Evolutionary conservation across 352 stramenopile genomes (phyloP).

Genomic region (Hyaloperonospora brassicae): DNA sequence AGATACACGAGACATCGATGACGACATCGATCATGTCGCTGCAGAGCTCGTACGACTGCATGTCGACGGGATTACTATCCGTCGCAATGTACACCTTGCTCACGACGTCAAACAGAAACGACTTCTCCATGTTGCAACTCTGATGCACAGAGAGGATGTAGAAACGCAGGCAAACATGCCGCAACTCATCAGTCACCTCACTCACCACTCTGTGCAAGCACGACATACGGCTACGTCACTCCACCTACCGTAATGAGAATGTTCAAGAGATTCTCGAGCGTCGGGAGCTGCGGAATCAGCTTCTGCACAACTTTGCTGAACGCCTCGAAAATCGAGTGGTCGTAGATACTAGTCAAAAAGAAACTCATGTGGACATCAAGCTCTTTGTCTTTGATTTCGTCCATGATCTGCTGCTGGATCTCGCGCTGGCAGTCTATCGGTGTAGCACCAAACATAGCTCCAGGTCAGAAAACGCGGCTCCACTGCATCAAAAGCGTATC

Average conservation of each 20-base stretch:
- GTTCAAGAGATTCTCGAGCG: constrained; percentile 97
- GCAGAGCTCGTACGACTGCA: constrained; percentile 96
- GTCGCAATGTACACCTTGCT: constrained; percentile 98
- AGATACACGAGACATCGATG: constrained; percentile 99
- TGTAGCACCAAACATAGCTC: neutral
- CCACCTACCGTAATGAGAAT: constrained; percentile 86
- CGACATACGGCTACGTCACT: neutral
- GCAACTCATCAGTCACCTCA: neutral
- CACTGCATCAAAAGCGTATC: neutral
- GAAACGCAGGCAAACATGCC: constrained; percentile 11
- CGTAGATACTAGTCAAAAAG: constrained; percentile 87
- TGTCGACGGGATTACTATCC: constrained; percentile 97
- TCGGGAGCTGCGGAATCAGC: constrained; percentile 94
- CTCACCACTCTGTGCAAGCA: neutral
- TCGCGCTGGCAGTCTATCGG: constrained; percentile 91
- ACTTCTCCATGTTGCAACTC: constrained; percentile 98
- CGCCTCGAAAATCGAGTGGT: constrained; percentile 97
- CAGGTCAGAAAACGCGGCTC: too few relatives aligned
- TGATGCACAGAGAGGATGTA: too few relatives aligned
- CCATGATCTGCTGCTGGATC: constrained; percentile 95
- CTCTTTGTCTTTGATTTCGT: constrained; percentile 93
- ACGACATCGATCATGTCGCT: constrained; percentile 99
- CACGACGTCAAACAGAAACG: constrained; percentile 98
- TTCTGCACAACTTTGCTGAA: constrained; percentile 97
- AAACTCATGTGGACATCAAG: constrained; percentile 91